Evolutionary conservation across 768 basidiomycete species (phyloP), one percentile per base, ranked within the genome.

Genomic region (Pulveroboletus ravenelii): DNA sequence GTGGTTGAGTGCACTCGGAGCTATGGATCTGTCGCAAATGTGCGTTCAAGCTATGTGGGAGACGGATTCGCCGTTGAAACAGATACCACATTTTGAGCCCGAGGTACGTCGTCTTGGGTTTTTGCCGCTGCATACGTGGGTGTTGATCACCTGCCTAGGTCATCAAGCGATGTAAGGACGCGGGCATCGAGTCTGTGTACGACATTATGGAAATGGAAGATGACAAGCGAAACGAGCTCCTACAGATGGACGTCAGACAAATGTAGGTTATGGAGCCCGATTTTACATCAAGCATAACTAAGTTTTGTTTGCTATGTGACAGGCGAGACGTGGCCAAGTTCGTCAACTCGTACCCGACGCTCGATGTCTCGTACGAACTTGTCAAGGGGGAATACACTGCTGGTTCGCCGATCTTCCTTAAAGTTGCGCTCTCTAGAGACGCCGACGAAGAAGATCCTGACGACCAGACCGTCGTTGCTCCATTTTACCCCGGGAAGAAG

Each of bases 201-300:
- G 96, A 98, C 64, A 79, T 98, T 54, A 96, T 97, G 90, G 96
- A 98, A 67, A 84, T 98, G 83, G 96, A 98, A 63, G 95, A 97
- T 59, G 87, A 89, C 51, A 78, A 89, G 62, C 80, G 96, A 32
- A 89, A 81, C 50, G 73, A 82, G 47, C 71, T 97, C 20, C 70
- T 98, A 27, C 82, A 86, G 61, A 93, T 99, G 90, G 82, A 85
- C 48, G 74, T 84, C 1, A 73, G 77, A 35, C 89, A 96, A 66
- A 91, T 98, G 92, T 92, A 69, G 55, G 90, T 76, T 6, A 6
- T 45, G 1, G 2, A 5, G 6, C 29, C 17, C 3, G 13, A 5
- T n/a, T n/a, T 34, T 45, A 13, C 5, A n/a, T 7, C 6, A 15
- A 2, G 31, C 10, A 15, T 50, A 20, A 27, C 41, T 42, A n/a